Conservation (phyloP, 495 filamentous ascomycete species). For the Penicillium argentinense region DNA sequence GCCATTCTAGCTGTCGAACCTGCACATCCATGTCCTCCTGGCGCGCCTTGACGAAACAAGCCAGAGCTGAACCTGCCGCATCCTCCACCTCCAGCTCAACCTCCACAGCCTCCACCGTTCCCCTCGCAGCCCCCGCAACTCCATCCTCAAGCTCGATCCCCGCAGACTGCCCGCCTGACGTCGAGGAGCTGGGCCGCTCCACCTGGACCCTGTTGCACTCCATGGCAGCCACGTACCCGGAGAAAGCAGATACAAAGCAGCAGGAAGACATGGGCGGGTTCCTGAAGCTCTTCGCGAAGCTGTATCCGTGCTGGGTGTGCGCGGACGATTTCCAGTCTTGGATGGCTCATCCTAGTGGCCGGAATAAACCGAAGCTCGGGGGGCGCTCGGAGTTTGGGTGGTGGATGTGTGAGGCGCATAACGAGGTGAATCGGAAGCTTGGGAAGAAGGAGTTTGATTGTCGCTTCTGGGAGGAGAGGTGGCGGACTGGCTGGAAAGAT, state of each 20-base stretch:
- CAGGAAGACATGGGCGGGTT: constrained; percentile 78
- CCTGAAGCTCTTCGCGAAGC: constrained; percentile 70
- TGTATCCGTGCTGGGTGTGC: constrained; percentile 96
- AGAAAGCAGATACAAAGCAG: constrained; percentile 57
- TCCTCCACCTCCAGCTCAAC: constrained; percentile 20
- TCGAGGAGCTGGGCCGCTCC: constrained; percentile 77
- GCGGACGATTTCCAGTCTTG: constrained; percentile 87
- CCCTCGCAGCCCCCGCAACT: constrained; percentile 16
- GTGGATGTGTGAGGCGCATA: constrained; percentile 98
- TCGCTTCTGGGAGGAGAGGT: constrained; percentile 86
- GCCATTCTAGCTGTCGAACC: constrained; percentile 77
- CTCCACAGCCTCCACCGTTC: constrained; percentile 17
- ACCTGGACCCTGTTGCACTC: constrained; percentile 94
- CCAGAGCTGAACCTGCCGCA: constrained; percentile 27
- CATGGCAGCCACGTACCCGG: constrained; percentile 84
- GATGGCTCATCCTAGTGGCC: constrained; percentile 62
- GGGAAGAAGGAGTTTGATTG: constrained; percentile 94
- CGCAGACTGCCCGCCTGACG: constrained; percentile 55
- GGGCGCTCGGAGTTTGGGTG: constrained; percentile 74
- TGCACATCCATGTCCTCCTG: constrained; percentile 79
- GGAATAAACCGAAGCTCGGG: constrained; percentile 64
- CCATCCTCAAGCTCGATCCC: constrained; percentile 17
- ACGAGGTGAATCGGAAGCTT: constrained; percentile 92
- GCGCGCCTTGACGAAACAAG: constrained; percentile 62
- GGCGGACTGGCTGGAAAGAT: constrained; percentile 92